phyloP scores from a whole-genome alignment of 352 stramenopile species.

The Phytopythium montanum region DNA sequence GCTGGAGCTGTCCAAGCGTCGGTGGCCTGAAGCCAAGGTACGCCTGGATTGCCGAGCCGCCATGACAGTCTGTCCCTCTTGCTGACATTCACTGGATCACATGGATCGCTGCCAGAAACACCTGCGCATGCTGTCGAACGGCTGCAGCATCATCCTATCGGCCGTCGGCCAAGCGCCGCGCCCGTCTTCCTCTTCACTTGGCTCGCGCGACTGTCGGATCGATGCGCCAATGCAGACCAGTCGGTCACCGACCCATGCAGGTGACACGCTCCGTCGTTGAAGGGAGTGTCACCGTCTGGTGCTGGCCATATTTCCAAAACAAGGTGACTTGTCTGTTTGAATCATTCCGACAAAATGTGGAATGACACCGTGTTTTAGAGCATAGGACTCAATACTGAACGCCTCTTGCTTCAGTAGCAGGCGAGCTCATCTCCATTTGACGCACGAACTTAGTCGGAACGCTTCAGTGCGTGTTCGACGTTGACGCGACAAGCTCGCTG shows the following conservation, averaged over 20 bases:
- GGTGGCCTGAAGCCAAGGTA: slow-evolving; percentile 64
- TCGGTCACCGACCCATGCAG: no score
- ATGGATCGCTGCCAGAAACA: slow-evolving; percentile 31
- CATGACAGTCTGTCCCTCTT: not conserved
- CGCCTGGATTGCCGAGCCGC: no score
- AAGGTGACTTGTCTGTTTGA: no score
- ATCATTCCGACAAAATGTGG: no score
- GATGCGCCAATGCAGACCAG: no score
- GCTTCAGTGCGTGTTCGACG: not conserved
- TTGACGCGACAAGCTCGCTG: not conserved
- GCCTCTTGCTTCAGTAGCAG: no score
- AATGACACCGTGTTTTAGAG: not conserved
- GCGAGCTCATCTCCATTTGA: not conserved
- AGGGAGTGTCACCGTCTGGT: no score
- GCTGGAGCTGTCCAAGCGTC: slow-evolving; percentile 64
- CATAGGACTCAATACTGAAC: no score
- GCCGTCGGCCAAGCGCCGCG: slow-evolving; percentile 1
- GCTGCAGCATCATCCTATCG: slow-evolving; percentile 71
- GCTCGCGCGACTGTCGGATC: not conserved
- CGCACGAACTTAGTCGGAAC: not conserved
- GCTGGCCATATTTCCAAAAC: not conserved
- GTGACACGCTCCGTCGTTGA: no score
- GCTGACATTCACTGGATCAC: not conserved
- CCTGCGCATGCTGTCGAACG: slow-evolving; percentile 63
- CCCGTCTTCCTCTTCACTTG: not conserved